Evolutionary conservation across 768 basidiomycete genomes (phyloP), one percentile per base, ranked within the genome.

Genomic region (Tubosaeta sp.): DNA sequence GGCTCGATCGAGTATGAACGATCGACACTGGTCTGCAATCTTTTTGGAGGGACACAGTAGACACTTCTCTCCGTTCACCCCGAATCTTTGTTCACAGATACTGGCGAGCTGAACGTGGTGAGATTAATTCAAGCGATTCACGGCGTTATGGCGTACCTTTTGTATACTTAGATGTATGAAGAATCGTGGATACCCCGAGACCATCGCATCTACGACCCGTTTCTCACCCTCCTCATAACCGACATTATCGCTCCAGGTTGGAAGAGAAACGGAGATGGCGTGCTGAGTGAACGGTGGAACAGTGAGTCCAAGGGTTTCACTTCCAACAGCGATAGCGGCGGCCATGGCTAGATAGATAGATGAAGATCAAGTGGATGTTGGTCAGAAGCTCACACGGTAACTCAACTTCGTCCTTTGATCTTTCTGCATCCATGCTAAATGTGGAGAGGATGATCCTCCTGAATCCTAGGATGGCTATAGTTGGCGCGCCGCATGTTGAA

Each of bases 211-310:
- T 1, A 88, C 64, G 6, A 97, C 84, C 34, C 93, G 76, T 59
- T 86, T 81, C 9, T 88, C 85, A 16, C 91, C 91, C 61, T 92
- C 87, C 69, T 97, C 95, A 60, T 97, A 97, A 12, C 76, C 94
- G 17, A 97, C 82, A 60, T 87, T 91, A 68, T 97, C 95, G 31
- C 74, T 72, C 95, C 95, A 97, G 29, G 82, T 94, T 0, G 95
- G 95, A 1, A 97, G 77, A 8, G 91, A 94, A n/a, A 95, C 92
- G 3, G 92, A 95, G 57, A 95, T 91, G 12, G 94, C 95, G 61
- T 97, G 95, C 11, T 86, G 82, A 4, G 83, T 86, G 64, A 81
- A 76, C 2, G 85, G 79, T 16, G 86, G 86, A 2, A 88, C 76
- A 5, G 85, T 57, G 25, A 68, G 63, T 4, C 86, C 86, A 22